Conservation (phyloP, 2,329 filamentous ascomycete species). For the Aureobasidium leucospermi region DNA sequence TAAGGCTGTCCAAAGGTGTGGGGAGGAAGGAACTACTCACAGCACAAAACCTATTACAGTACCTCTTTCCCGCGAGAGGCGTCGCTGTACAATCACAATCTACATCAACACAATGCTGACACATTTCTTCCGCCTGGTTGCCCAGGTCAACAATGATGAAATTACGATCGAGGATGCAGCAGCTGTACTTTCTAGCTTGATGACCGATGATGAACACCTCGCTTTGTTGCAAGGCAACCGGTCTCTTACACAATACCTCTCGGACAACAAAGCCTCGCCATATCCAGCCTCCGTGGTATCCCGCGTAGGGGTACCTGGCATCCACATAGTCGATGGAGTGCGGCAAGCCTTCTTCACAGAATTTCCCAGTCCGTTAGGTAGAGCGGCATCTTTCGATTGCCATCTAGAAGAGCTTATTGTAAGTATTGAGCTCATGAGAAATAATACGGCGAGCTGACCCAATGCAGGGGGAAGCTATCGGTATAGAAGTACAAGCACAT, state of each 20-base stretch:
- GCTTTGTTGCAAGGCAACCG: background rate
- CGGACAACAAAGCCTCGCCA: constrained; percentile 2
- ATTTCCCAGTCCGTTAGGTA: background rate
- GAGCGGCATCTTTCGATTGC: constrained; percentile 1
- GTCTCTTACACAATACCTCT: background rate
- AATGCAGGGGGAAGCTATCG: background rate
- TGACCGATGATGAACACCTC: constrained; percentile 7
- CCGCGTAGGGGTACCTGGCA: constrained; percentile 1
- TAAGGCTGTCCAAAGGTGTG: too few relatives aligned
- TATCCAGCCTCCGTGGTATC: background rate
- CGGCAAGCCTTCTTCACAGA: background rate
- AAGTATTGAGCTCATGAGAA: background rate
- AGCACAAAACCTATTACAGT: too few relatives aligned
- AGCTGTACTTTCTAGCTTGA: background rate
- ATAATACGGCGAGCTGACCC: background rate
- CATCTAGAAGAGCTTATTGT: constrained; percentile 3
- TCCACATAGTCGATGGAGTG: background rate
- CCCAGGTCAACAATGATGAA: background rate
- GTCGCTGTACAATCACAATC: too few relatives aligned
- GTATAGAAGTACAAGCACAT: constrained; percentile 5
- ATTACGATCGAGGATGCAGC: background rate
- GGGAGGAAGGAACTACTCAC: too few relatives aligned
- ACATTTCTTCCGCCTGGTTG: background rate
- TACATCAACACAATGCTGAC: background rate
- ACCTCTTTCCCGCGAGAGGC: too few relatives aligned